phyloP scores from a whole-genome alignment of 1,139 yeast genomes.

The Diutina mesorugosa region DNA sequence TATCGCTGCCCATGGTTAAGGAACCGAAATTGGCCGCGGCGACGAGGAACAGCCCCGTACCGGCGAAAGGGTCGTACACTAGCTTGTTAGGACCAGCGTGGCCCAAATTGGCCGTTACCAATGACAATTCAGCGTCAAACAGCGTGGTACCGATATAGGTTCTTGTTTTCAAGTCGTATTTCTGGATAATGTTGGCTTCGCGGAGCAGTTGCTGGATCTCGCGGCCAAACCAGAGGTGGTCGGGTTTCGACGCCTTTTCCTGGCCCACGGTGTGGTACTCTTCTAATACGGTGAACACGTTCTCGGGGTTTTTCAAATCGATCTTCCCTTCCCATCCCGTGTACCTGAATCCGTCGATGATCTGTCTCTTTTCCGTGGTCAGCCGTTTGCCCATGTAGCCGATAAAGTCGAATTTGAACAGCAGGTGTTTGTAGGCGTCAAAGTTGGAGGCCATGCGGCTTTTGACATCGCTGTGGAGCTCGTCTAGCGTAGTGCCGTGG shows the following conservation, averaged over 20 bases:
- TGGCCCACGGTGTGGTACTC: conserved; percentile 44
- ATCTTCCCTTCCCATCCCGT: conserved; percentile 69
- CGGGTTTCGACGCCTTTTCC: conserved; percentile 41
- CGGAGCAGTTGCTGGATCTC: conserved; percentile 56
- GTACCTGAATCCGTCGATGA: conserved; percentile 64
- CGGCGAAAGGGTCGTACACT: conserved; percentile 90
- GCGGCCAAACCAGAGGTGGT: conserved; percentile 63
- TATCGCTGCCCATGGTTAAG: conserved; percentile 75
- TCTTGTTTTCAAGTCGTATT: conserved; percentile 70
- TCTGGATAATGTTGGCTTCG: conserved; percentile 48
- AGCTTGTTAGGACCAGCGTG: conserved; percentile 55
- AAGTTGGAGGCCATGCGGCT: conserved; percentile 15
- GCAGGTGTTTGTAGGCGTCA: conserved; percentile 20
- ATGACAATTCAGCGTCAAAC: conserved; percentile 79
- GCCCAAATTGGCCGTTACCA: conserved; percentile 78
- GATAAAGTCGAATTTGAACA: conserved; percentile 76
- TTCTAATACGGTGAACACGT: conserved; percentile 61
- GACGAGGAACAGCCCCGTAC: conserved; percentile 89
- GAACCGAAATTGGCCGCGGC: conserved; percentile 87
- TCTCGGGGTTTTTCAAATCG: conserved; percentile 66
- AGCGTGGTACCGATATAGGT: conserved; percentile 92
- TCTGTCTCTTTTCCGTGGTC: conserved; percentile 38
- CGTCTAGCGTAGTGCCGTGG: conserved; percentile 40
- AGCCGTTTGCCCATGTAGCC: conserved; percentile 51
- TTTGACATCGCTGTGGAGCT: conserved; percentile 44